A percentile compares a stretch with the other conserved stretches of the same genome.
Conservation (phyloP, 139 green algal species). For the Tetraselmis striata region DNA sequence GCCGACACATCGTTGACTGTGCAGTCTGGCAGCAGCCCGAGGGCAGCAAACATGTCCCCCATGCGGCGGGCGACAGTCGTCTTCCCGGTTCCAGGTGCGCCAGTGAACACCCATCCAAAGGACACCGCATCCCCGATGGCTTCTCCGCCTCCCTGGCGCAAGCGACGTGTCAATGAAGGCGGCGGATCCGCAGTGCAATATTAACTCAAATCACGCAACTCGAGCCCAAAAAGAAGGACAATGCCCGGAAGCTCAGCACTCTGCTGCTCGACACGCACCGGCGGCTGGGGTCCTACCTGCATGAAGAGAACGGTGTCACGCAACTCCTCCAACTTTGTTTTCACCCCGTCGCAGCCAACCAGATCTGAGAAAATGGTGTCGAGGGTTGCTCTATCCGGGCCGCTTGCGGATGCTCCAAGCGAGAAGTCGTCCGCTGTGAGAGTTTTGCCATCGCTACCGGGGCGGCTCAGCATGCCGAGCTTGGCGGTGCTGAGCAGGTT, state of each 20-base stretch:
- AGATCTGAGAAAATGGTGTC: constrained; percentile 29
- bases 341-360: constrained; percentile 32
- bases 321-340: constrained; percentile 33
- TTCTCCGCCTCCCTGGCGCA: too few species aligned
- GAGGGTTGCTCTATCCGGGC: neutral
- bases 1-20: constrained; percentile 34
- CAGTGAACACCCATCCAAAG: too few species aligned
- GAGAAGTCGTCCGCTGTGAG: constrained; percentile 28
- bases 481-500: constrained; percentile 30
- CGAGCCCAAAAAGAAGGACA: too few species aligned
- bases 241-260: constrained; percentile 29
- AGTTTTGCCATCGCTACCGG: neutral
- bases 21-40: constrained; percentile 40
- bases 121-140: too few species aligned
- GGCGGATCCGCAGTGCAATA: too few species aligned
- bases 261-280: constrained; percentile 8
- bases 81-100: constrained; percentile 49
- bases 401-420: neutral
- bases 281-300: too few species aligned
- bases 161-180: too few species aligned
- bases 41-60: constrained; percentile 31
- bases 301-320: constrained; percentile 28
- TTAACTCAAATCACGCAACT: constrained; percentile 30
- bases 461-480: neutral
- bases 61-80: constrained; percentile 40